A percentile compares a stretch with the other conserved stretches of the same genome.
phyloP scores from a whole-genome alignment of 805 yeast species.

The Candida parachauliodes region DNA sequence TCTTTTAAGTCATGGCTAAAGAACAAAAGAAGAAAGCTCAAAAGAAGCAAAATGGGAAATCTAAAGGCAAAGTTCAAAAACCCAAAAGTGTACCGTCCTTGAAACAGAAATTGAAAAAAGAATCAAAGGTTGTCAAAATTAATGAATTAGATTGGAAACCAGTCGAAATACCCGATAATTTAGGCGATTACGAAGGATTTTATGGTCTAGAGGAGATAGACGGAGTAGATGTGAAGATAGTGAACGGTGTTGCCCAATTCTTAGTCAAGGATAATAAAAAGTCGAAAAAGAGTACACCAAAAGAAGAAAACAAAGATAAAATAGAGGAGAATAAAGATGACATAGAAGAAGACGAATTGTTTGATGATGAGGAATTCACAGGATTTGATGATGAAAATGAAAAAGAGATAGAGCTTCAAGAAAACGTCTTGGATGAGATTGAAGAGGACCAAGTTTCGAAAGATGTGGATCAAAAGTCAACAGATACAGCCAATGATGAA shows the following conservation, averaged over 20 bases:
- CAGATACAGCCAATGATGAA: slow-evolving; percentile 5
- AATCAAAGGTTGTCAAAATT: slow-evolving; percentile 43
- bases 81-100: slow-evolving; percentile 20
- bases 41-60: neutral
- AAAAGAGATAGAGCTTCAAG: slow-evolving; percentile 16
- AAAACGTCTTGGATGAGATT: slow-evolving; percentile 13
- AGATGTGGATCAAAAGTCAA: slow-evolving; percentile 1
- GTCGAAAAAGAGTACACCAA: slow-evolving; percentile 11
- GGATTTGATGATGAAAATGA: slow-evolving; percentile 24
- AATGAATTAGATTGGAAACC: slow-evolving; percentile 69
- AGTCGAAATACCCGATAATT: slow-evolving; percentile 76
- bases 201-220: slow-evolving; percentile 92
- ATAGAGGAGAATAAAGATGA: slow-evolving; percentile 16
- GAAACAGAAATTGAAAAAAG: slow-evolving; percentile 26
- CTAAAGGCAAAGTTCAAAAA: slow-evolving; percentile 1
- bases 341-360: slow-evolving; percentile 17
- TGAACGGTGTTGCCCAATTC: slow-evolving; percentile 65
- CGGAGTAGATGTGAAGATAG: slow-evolving; percentile 80
- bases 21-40: slow-evolving; percentile 1
- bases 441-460: slow-evolving; percentile 5
- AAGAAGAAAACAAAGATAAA: slow-evolving; percentile 13
- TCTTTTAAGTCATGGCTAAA: slow-evolving; percentile 3
- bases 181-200: slow-evolving; percentile 86
- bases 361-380: slow-evolving; percentile 20
- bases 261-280: slow-evolving; percentile 29